Conservation (phyloP, 148 eudicot species). For the Camellia sinensis region DNA sequence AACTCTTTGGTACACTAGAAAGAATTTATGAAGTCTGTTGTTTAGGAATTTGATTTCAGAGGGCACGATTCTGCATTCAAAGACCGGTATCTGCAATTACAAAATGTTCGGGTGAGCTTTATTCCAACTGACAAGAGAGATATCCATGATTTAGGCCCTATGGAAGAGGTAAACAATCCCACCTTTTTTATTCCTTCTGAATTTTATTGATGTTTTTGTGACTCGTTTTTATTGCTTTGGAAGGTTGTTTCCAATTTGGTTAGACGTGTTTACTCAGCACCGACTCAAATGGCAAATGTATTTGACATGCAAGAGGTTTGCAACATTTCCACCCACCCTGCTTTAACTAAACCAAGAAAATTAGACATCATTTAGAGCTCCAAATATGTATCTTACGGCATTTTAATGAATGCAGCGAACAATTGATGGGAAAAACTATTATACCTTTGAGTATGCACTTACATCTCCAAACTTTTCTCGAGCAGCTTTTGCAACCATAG, state of each 20-base stretch:
- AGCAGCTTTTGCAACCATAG: conserved; percentile 71
- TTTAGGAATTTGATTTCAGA: too few species aligned
- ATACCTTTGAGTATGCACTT: conserved; percentile 70
- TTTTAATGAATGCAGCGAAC: conserved; percentile 45
- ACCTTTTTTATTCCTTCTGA: neutral
- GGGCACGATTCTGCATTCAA: too few species aligned
- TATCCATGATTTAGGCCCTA: conserved; percentile 76
- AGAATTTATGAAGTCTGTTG: too few species aligned
- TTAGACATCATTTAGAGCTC: neutral
- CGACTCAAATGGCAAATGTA: conserved; percentile 55
- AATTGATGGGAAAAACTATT: conserved; percentile 69
- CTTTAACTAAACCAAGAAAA: neutral
- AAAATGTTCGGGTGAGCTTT: conserved; percentile 64
- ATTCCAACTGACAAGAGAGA: conserved; percentile 78
- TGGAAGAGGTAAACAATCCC: conserved; percentile 50
- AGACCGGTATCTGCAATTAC: too few species aligned
- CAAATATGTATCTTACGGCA: neutral
- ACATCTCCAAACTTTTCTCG: conserved; percentile 72
- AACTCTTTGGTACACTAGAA: too few species aligned
- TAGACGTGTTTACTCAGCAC: conserved; percentile 64
- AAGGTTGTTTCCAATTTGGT: conserved; percentile 61
- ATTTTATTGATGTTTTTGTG: neutral
- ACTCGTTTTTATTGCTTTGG: neutral
- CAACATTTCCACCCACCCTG: neutral
- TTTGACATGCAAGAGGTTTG: conserved; percentile 74